A percentile compares a stretch with the other conserved stretches of the same genome.
phyloP scores from a whole-genome alignment of 345 rosid genomes.

The Geranium brycei region DNA sequence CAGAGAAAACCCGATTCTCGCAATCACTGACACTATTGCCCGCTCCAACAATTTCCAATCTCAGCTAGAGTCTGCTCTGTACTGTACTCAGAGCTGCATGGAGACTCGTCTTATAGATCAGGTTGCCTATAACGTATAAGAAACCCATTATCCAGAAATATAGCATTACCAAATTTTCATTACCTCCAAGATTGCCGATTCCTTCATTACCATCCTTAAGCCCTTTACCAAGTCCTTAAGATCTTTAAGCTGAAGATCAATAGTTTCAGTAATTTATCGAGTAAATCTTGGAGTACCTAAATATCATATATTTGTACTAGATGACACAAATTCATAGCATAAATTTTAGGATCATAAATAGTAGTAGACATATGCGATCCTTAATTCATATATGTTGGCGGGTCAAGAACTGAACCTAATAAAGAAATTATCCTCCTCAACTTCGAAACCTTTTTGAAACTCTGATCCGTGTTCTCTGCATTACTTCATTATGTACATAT shows the following conservation, averaged over 20 bases:
- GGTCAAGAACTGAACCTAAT: not conserved
- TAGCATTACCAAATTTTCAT: not conserved
- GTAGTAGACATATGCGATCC: too few relatives aligned
- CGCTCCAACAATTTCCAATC: constrained; percentile 24
- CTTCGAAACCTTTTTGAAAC: constrained; percentile 95
- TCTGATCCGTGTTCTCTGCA: constrained; percentile 43
- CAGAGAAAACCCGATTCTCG: constrained; percentile 4
- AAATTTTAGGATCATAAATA: not conserved
- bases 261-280: not conserved
- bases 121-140: constrained; percentile 43
- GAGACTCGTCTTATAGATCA: constrained; percentile 27
- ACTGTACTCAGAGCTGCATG: constrained; percentile 80
- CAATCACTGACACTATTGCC: constrained; percentile 17
- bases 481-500: too few relatives aligned
- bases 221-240: constrained; percentile 35
- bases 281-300: constrained; percentile 15
- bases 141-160: constrained; percentile 8
- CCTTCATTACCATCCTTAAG: constrained; percentile 44
- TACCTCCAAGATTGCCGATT: constrained; percentile 71
- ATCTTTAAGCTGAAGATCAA: constrained; percentile 54
- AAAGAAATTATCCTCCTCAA: constrained; percentile 33
- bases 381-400: not conserved
- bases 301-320: constrained; percentile 21
- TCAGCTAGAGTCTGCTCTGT: constrained; percentile 59
- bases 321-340: constrained; percentile 31